Evolutionary conservation across 208 protist genomes (phyloP).

Genomic region (Hexamita inflata): DNA sequence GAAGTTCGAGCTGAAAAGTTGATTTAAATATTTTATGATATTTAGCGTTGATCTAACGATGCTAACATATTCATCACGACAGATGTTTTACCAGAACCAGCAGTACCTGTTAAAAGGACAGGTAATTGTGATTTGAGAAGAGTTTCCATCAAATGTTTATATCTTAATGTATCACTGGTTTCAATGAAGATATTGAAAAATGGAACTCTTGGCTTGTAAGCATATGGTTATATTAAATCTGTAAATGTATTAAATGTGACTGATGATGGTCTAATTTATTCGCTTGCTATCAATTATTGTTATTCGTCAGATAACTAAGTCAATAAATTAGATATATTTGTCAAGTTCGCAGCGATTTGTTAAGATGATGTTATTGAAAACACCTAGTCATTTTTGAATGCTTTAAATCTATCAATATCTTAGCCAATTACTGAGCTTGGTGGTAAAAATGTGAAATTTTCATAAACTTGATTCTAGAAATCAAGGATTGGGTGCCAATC

Average conservation of each 20-base stretch:
- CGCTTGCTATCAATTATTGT: background rate
- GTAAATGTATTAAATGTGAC: conserved; percentile 60
- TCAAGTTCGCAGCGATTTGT: background rate
- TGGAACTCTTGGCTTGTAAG: conserved; percentile 59
- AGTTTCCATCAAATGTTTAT: conserved; percentile 66
- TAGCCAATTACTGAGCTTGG: background rate
- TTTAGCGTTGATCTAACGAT: conserved; percentile 52
- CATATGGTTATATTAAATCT: conserved; percentile 59
- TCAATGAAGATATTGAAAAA: conserved; percentile 86
- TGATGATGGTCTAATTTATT: background rate
- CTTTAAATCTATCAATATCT: background rate
- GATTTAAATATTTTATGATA: conserved; percentile 54
- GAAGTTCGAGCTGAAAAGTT: conserved; percentile 82
- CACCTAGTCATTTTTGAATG: background rate
- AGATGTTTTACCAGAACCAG: conserved; percentile 77
- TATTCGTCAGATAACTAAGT: background rate
- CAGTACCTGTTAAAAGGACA: conserved; percentile 75
- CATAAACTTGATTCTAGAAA: background rate
- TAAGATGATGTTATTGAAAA: background rate
- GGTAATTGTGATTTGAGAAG: conserved; percentile 63
- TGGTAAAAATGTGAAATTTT: background rate
- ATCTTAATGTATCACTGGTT: conserved; percentile 81
- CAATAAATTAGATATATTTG: background rate
- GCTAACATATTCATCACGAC: conserved; percentile 66
- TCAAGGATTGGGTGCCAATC: conserved; percentile 47